phyloP scores from a whole-genome alignment of 768 basidiomycete genomes.

The Lentinula raphanica region DNA sequence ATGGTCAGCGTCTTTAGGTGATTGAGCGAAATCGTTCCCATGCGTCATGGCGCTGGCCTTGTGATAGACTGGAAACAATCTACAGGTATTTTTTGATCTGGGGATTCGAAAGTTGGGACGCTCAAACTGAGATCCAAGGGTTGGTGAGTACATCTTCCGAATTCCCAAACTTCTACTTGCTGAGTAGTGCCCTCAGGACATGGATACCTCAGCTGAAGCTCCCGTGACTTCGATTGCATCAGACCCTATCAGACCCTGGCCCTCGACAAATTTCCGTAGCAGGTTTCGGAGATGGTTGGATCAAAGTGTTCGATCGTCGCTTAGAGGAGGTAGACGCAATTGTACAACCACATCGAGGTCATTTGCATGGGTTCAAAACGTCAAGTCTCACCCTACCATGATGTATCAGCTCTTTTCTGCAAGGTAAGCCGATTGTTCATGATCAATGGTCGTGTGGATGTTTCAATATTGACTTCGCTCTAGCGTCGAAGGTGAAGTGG shows the following conservation, averaged over 20 bases:
- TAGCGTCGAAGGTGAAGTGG: conserved; percentile 88
- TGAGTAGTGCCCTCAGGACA: conserved; percentile 47
- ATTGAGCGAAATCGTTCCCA: conserved; percentile 68
- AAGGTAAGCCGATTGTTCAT: conserved; percentile 55
- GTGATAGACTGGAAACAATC: conserved; percentile 93
- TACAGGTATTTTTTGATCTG: conserved; percentile 76
- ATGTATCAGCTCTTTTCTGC: conserved; percentile 76
- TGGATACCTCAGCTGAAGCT: conserved; percentile 85
- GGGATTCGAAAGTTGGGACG: conserved; percentile 94
- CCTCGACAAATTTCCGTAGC: conserved; percentile 78
- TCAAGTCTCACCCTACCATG: conserved; percentile 72
- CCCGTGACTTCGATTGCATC: conserved; percentile 83
- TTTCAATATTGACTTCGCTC: neutral
- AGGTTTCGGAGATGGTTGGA: conserved; percentile 87
- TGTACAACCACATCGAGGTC: conserved; percentile 69
- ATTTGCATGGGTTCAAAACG: conserved; percentile 89
- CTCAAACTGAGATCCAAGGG: conserved; percentile 76
- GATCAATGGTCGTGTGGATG: neutral
- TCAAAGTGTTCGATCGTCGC: conserved; percentile 91
- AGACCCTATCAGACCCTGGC: conserved; percentile 66
- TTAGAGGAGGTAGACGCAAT: conserved; percentile 78
- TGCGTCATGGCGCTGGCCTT: conserved; percentile 77
- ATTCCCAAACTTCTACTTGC: neutral
- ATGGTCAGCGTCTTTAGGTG: conserved; percentile 94
- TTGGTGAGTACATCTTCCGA: conserved; percentile 42